Base-by-base conservation (phyloP, 208 protist species). In the Leishmania braziliensis region DNA sequence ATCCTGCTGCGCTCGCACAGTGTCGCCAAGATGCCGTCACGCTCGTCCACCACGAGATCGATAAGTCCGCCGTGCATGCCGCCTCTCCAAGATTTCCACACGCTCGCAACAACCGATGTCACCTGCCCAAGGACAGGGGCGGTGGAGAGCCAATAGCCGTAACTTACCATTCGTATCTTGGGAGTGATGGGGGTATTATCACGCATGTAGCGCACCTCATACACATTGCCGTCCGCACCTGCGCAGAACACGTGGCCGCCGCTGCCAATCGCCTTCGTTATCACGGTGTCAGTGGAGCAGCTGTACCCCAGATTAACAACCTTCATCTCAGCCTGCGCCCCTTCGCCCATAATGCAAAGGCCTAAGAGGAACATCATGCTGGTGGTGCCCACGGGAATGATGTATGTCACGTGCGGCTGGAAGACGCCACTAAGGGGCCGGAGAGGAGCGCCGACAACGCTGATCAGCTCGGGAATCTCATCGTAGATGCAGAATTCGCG, bases 381-480 rank as follows among this genome's bases (percentile, higher is more conserved):
- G 39, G 91, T 84, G 20, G 95, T 97, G 12, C 93, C 92, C 2
- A 97, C 85, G 26, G 93, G 93, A 14, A 98, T 84, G 5, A 98
- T 63, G 77, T 91, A 89, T 14, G 92, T 91, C 39, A 98, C 89
- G 78, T 98, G 93, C 0, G 90, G 86, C 86, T 96, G 91, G 75
- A 98, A 98, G 60, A 96, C 86, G 20, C 89, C 93, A 18, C 73
- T 74, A 20, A 56, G 26, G 8, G 95, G 92, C 1, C 76, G 71
- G 53, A 96, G 84, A 18, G 91, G 91, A 12, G 75, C 87, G 20
- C 95, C 93, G 16, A 98, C 92, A 39, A 91, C 81, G n/a, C 89
- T 88, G 72, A 98, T 96, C 68, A 98, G 70, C 78, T 97, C 93
- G 20, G 92, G 89, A 29, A 96, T 92, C 60, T 98, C 92, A 65